Conservation (phyloP, 2,329 filamentous ascomycete species). For the Didymella keratinophila region DNA sequence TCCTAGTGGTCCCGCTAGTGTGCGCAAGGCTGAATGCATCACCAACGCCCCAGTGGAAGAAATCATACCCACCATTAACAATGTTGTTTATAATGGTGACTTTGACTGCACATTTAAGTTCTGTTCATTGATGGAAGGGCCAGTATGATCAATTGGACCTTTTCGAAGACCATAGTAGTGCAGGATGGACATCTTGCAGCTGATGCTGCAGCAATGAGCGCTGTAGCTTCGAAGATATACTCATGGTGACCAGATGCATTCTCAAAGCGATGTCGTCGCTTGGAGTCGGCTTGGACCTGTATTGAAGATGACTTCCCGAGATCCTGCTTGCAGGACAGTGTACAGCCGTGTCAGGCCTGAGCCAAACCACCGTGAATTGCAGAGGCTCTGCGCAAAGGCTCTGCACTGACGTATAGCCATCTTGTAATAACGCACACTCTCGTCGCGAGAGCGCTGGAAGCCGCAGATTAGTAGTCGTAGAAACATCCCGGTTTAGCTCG, state of each 20-base stretch:
- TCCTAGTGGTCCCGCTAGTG: constrained; percentile 14
- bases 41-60: neutral
- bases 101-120: neutral
- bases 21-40: constrained; percentile 17
- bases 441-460: neutral
- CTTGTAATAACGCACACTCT: neutral
- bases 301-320: neutral
- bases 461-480: neutral
- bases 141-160: neutral
- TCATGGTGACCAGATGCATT: neutral
- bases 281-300: neutral
- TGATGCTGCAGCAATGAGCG: neutral
- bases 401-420: neutral
- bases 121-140: neutral
- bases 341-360: neutral
- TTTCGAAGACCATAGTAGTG: neutral
- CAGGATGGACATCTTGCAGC: neutral
- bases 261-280: neutral
- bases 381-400: too few relatives aligned
- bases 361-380: neutral
- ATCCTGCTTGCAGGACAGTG: neutral
- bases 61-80: neutral
- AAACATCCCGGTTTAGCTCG: neutral
- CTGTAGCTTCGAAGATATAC: neutral
- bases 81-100: neutral